Evolutionary conservation across 441 rosid species (phyloP).

Genomic region (Cnidoscolus chayamansa): DNA sequence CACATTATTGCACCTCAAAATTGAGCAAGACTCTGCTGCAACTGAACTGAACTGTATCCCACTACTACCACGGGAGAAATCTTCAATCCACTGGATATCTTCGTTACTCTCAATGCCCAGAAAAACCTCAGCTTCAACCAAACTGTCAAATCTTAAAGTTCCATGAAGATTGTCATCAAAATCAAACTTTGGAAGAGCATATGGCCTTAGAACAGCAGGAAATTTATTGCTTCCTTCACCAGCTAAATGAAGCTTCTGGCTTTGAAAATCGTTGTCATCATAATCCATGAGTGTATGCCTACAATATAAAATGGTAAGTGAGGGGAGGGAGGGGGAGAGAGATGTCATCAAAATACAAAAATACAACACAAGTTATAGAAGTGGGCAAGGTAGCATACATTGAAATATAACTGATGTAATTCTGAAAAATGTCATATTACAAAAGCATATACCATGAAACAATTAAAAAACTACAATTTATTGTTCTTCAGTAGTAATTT

Average conservation of each 20-base stretch:
- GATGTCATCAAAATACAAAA: conserved; percentile 6
- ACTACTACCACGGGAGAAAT: conserved; percentile 67
- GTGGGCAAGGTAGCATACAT: not conserved
- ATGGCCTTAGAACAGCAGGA: conserved; percentile 68
- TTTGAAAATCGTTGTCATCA: conserved; percentile 96
- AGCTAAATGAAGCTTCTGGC: conserved; percentile 88
- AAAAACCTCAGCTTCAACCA: conserved; percentile 82
- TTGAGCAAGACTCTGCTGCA: conserved; percentile 80
- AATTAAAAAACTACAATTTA: not conserved
- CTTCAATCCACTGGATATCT: conserved; percentile 96
- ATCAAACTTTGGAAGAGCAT: conserved; percentile 91
- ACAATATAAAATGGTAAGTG: conserved; percentile 21
- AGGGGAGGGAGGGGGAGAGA: conserved; percentile 9
- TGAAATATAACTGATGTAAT: not conserved
- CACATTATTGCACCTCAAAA: conserved; percentile 82
- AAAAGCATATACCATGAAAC: not conserved
- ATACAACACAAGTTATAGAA: conserved; percentile 18
- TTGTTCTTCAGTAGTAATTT: not conserved
- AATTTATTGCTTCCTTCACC: conserved; percentile 84
- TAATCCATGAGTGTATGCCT: conserved; percentile 97
- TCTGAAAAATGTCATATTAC: not conserved
- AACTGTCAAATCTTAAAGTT: conserved; percentile 80
- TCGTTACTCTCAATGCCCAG: conserved; percentile 89
- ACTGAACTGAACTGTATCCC: conserved; percentile 74
- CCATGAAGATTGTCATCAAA: conserved; percentile 82